Conservation (phyloP, 768 basidiomycete species). For the Trametes cingulata region DNA sequence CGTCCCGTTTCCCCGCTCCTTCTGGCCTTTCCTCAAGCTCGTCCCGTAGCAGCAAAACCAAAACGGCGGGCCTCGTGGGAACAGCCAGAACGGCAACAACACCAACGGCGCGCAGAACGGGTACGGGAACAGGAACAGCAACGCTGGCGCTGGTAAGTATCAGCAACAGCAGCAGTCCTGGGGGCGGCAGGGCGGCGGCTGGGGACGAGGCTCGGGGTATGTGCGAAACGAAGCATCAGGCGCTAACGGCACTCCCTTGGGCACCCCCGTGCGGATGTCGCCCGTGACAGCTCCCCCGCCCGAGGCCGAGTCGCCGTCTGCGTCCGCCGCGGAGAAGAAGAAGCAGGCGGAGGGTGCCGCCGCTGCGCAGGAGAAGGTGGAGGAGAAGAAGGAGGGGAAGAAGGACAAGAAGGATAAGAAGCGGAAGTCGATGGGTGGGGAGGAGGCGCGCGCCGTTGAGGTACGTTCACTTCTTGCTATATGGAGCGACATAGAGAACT, state of each 20-base stretch:
- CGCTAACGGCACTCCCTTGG: slow-evolving; percentile 72
- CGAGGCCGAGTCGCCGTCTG: slow-evolving; percentile 9
- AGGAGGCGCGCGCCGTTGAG: slow-evolving; percentile 16
- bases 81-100: slow-evolving; percentile 4
- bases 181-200: slow-evolving; percentile 20
- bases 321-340: slow-evolving; percentile 13
- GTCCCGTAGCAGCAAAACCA: slow-evolving; percentile 5
- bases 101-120: slow-evolving; percentile 4
- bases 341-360: neutral
- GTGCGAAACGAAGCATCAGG: slow-evolving; percentile 45
- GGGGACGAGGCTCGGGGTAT: slow-evolving; percentile 8
- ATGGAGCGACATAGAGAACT: neutral
- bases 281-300: slow-evolving; percentile 36
- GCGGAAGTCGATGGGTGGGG: slow-evolving; percentile 24
- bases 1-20: slow-evolving; percentile 26
- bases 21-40: neutral
- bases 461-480: slow-evolving; percentile 2
- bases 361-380: slow-evolving; percentile 12
- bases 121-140: slow-evolving; percentile 1
- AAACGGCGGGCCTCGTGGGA: slow-evolving; percentile 10
- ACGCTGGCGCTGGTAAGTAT: slow-evolving; percentile 28
- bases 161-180: slow-evolving; percentile 21
- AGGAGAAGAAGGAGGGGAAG: slow-evolving; percentile 32
- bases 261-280: slow-evolving; percentile 56
- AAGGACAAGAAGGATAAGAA: slow-evolving; percentile 32